Percentiles rank a stretch among this genome's conserved stretches.
These are phyloP conservation scores for Aspergillus alliaceus DNA, from an alignment of 2,329 filamentous ascomycete species.

Conservation along the genomic window DNA sequence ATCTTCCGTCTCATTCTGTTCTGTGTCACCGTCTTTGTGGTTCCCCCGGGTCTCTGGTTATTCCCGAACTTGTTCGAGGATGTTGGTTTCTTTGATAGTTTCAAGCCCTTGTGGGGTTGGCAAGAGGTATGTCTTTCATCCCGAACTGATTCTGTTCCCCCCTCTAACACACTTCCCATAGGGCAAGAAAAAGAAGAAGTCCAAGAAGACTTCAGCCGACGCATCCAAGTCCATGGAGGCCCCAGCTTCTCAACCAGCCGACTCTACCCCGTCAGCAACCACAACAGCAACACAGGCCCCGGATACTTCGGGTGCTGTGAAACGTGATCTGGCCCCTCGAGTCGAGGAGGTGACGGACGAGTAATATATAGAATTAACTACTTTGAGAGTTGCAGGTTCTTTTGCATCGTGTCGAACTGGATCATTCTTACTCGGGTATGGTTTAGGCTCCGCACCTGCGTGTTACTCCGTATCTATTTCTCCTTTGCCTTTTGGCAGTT, in stretches of 20 bases:
- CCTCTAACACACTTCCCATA: slow-evolving; percentile 19
- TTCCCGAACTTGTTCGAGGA: slow-evolving; percentile 98
- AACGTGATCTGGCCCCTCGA: slow-evolving; percentile 43
- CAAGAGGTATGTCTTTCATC: slow-evolving; percentile 69
- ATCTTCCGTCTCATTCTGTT: slow-evolving; percentile 96
- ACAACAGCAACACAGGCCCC: slow-evolving; percentile 40
- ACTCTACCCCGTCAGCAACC: slow-evolving; percentile 27
- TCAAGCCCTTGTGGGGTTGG: slow-evolving; percentile 96
- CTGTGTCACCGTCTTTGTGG: slow-evolving; percentile 82
- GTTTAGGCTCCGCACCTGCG: background rate
- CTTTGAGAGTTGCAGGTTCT: background rate
- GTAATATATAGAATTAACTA: slow-evolving; percentile 19
- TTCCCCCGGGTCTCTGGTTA: slow-evolving; percentile 89
- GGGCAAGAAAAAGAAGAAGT: slow-evolving; percentile 43
- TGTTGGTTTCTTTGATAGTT: slow-evolving; percentile 96
- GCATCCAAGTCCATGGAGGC: slow-evolving; percentile 10
- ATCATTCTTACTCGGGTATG: background rate
- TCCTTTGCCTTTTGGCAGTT: background rate
- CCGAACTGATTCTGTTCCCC: background rate
- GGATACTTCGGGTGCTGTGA: slow-evolving; percentile 32
- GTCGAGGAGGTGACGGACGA: slow-evolving; percentile 49
- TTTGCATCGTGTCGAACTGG: background rate
- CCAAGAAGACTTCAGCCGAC: slow-evolving; percentile 24
- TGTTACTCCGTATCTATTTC: background rate
- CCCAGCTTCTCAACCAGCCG: slow-evolving; percentile 7